Percentiles rank a stretch among this genome's conserved stretches.
phyloP scores from a whole-genome alignment of 2,329 filamentous ascomycete species.

The Penicillium sp. region DNA sequence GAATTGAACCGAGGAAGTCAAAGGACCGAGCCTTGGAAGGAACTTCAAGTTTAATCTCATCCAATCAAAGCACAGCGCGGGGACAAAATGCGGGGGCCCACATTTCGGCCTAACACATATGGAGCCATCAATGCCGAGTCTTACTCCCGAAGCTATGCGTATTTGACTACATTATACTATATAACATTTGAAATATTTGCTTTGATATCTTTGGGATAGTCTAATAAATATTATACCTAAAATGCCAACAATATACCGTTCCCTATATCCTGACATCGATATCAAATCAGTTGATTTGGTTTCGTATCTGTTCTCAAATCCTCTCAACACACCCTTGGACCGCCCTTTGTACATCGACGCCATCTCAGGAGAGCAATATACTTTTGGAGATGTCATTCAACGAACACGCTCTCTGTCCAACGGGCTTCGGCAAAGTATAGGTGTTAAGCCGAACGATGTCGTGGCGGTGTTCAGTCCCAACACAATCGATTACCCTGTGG shows the following conservation, averaged over 20 bases:
- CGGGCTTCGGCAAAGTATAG: slow-evolving; percentile 18
- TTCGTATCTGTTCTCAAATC: slow-evolving; percentile 21
- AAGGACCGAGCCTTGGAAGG: not conserved
- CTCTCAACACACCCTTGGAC: slow-evolving; percentile 14
- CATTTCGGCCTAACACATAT: not conserved
- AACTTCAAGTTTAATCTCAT: not conserved
- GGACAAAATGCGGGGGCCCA: not conserved
- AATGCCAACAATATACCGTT: slow-evolving; percentile 20
- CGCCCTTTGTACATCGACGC: slow-evolving; percentile 16
- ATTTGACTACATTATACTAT: not conserved
- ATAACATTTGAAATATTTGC: not conserved
- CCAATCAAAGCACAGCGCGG: not conserved
- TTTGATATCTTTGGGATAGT: no score
- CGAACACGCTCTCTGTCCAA: slow-evolving; percentile 17
- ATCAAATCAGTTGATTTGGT: slow-evolving; percentile 19
- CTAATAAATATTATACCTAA: not conserved
- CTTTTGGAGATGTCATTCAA: slow-evolving; percentile 13
- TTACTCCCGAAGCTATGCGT: not conserved
- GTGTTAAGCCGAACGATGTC: slow-evolving; percentile 12
- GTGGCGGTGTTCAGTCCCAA: slow-evolving; percentile 23
- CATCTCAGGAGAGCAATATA: slow-evolving; percentile 16
- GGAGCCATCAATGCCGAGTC: not conserved
- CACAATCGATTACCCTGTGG: slow-evolving; percentile 20
- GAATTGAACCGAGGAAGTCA: not conserved
- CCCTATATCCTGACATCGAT: slow-evolving; percentile 16